These are phyloP conservation scores for Aspergillus indologenus DNA, from an alignment of 495 filamentous ascomycete species.

Conservation along the genomic window DNA sequence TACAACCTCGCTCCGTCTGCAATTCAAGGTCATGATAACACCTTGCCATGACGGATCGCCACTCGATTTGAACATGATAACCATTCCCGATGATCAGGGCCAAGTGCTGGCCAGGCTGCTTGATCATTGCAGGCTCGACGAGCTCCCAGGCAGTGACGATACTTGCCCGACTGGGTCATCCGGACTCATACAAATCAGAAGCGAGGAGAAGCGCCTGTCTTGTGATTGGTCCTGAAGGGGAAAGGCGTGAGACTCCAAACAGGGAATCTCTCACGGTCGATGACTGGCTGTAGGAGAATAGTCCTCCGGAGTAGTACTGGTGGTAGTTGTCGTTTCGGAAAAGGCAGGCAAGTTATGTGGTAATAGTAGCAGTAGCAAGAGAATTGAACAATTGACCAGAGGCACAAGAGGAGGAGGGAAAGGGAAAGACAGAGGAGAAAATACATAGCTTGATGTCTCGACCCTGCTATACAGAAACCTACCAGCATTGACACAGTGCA, in stretches of 20 bases:
- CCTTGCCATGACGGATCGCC: conserved; percentile 3
- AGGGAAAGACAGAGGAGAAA: background rate
- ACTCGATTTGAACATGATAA: background rate
- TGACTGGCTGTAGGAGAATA: background rate
- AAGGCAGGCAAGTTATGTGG: background rate
- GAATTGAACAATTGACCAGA: background rate
- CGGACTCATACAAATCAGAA: conserved; percentile 9
- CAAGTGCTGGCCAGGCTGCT: background rate
- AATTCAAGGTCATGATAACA: background rate
- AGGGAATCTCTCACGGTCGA: conserved; percentile 1
- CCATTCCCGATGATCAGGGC: background rate
- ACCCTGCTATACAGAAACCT: background rate
- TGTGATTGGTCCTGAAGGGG: conserved; percentile 21
- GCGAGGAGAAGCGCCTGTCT: conserved; percentile 20
- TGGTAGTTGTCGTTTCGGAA: background rate
- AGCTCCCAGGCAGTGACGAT: conserved; percentile 11
- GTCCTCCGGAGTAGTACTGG: background rate
- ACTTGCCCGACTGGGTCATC: conserved; percentile 7
- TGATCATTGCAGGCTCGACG: background rate
- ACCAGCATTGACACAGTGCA: background rate
- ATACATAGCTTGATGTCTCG: background rate
- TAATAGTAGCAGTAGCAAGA: background rate
- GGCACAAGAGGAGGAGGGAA: background rate
- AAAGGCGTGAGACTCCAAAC: conserved; percentile 16
- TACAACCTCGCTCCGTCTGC: background rate